A percentile compares a stretch with the other conserved stretches of the same genome.
Evolutionary conservation across 2,329 filamentous ascomycete species (phyloP).

Genomic region (Calonectria naviculata): DNA sequence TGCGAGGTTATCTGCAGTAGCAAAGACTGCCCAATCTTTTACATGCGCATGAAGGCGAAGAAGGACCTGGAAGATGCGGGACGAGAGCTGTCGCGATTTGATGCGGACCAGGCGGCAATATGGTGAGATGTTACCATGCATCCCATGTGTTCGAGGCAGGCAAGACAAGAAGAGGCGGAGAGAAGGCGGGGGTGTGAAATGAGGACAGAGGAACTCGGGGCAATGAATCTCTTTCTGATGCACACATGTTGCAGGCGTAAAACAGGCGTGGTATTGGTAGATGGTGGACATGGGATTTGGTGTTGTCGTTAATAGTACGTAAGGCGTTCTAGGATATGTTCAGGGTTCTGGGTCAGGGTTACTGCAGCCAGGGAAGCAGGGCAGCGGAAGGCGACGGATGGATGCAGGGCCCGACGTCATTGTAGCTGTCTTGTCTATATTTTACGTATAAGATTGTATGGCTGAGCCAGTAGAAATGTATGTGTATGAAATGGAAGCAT

Average conservation of each 20-base stretch:
- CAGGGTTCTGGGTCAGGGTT: conserved; percentile 12
- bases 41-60: conserved; percentile 99
- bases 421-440: conserved; percentile 26
- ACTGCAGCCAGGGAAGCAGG: conserved; percentile 12
- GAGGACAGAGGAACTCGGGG: conserved; percentile 20
- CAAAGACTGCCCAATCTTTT: conserved; percentile 98
- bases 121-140: conserved; percentile 51
- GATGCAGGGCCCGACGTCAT: conserved; percentile 27
- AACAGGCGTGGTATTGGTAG: conserved; percentile 22
- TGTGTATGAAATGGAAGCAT: conserved; percentile 18
- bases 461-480: conserved; percentile 20
- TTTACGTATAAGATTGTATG: conserved; percentile 26
- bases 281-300: conserved; percentile 21
- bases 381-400: conserved; percentile 7
- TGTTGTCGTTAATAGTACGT: conserved; percentile 37
- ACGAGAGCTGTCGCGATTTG: conserved; percentile 90
- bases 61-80: conserved; percentile 97
- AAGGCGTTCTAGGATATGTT: conserved; percentile 37
- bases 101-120: conserved; percentile 80
- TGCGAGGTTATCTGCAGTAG: conserved; percentile 98
- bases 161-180: conserved; percentile 19
- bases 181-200: conserved; percentile 21
- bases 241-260: conserved; percentile 24
- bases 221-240: neutral
- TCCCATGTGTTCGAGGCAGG: neutral